These are phyloP conservation scores for Scutellaria baicalensis DNA, from an alignment of 257 asterid genomes.

Conservation along the genomic window DNA sequence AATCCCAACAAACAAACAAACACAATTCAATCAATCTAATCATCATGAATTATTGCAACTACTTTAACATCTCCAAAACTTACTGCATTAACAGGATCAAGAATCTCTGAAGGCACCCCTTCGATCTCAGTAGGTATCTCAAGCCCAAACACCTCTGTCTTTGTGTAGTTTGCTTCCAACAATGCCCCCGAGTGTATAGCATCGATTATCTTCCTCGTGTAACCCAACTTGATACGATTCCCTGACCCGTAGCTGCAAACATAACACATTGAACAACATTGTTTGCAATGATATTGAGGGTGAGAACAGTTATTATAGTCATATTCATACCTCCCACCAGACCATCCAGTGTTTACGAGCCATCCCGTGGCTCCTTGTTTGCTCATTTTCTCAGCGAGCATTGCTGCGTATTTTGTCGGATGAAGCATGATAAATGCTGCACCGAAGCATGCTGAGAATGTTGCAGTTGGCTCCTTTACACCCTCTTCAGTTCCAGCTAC, in stretches of 20 bases:
- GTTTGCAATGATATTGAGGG: too few species aligned
- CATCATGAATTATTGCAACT: background rate
- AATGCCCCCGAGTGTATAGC: slow-evolving; percentile 80
- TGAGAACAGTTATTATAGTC: too few species aligned
- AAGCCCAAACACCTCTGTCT: slow-evolving; percentile 63
- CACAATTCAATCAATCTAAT: background rate
- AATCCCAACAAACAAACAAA: background rate
- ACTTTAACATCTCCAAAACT: slow-evolving; percentile 11
- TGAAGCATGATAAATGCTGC: slow-evolving; percentile 96
- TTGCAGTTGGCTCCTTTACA: slow-evolving; percentile 88
- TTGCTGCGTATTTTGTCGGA: slow-evolving; percentile 88
- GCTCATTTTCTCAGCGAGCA: slow-evolving; percentile 84
- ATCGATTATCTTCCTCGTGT: slow-evolving; percentile 84
- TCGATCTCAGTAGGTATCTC: slow-evolving; percentile 73
- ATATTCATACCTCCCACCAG: slow-evolving; percentile 80
- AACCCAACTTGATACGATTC: slow-evolving; percentile 72
- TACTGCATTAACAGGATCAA: slow-evolving; percentile 72
- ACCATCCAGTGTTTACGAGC: slow-evolving; percentile 98
- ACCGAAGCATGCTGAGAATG: slow-evolving; percentile 94
- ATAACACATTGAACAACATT: background rate
- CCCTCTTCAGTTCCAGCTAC: slow-evolving; percentile 98
- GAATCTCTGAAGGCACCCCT: slow-evolving; percentile 78
- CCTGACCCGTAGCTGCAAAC: slow-evolving; percentile 72
- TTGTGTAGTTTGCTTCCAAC: slow-evolving; percentile 46
- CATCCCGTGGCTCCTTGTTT: slow-evolving; percentile 87